A percentile compares a stretch with the other conserved stretches of the same genome.
These are phyloP conservation scores for Diaporthe vaccinii DNA, from an alignment of 2,329 filamentous ascomycete species.

Conservation along the genomic window DNA sequence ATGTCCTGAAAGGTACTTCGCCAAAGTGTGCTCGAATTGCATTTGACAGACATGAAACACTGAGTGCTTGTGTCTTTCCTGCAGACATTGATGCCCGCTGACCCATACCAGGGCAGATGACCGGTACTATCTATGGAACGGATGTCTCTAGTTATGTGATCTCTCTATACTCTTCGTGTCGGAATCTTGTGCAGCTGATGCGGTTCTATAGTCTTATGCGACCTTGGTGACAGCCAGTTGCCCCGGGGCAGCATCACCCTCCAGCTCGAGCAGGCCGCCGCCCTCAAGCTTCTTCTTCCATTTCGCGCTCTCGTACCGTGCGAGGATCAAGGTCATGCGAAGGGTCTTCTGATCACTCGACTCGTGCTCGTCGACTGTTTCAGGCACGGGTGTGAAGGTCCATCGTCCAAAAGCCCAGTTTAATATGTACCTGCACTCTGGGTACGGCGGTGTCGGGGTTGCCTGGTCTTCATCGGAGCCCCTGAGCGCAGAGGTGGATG, in stretches of 20 bases:
- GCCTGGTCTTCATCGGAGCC: conserved; percentile 65
- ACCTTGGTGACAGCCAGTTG: conserved; percentile 67
- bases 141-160: background rate
- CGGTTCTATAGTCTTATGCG: conserved; percentile 48
- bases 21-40: background rate
- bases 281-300: conserved; percentile 81
- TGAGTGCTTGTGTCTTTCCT: too few relatives aligned
- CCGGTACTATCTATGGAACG: background rate
- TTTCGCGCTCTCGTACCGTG: conserved; percentile 78
- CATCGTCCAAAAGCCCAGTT: conserved; percentile 99
- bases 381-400: conserved; percentile 79
- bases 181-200: background rate
- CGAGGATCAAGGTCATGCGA: conserved; percentile 82
- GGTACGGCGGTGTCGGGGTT: conserved; percentile 48
- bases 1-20: background rate
- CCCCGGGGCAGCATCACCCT: conserved; percentile 57
- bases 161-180: background rate
- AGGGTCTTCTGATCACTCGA: conserved; percentile 69
- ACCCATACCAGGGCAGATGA: background rate
- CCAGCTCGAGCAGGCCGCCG: conserved; percentile 66
- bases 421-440: conserved; percentile 79
- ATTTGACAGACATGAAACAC: background rate
- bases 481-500: conserved; percentile 59
- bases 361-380: conserved; percentile 62
- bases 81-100: background rate